Percentiles rank a stretch among this genome's conserved stretches.
Conservation (phyloP, 495 filamentous ascomycete genomes). For the Penicillium diatomitis region DNA sequence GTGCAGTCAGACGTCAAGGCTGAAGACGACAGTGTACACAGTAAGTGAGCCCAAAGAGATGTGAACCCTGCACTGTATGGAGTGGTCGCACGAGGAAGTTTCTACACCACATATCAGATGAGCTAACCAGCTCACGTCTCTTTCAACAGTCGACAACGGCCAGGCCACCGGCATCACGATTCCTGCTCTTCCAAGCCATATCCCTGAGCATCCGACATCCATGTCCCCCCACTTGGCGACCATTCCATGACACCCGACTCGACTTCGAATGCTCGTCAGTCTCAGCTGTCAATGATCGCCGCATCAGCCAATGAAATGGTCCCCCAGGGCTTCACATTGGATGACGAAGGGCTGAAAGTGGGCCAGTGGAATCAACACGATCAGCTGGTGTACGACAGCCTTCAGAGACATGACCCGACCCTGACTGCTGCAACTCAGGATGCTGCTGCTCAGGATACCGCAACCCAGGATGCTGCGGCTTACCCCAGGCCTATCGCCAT, state of each 20-base stretch:
- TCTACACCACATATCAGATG: no score
- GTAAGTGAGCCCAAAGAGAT: conserved; percentile 2
- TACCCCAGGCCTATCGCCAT: conserved; percentile 48
- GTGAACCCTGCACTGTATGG: neutral
- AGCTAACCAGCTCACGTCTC: no score
- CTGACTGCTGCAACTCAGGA: conserved; percentile 38
- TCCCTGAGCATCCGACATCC: conserved; percentile 26
- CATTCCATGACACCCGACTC: conserved; percentile 31
- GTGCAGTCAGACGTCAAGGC: conserved; percentile 24
- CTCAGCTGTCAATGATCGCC: conserved; percentile 40
- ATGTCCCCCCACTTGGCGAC: conserved; percentile 32
- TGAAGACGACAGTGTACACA: conserved; percentile 19
- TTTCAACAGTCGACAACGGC: conserved; percentile 11
- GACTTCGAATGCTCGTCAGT: conserved; percentile 34
- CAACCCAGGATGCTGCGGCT: conserved; percentile 34
- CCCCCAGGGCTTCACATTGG: conserved; percentile 33
- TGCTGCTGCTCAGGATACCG: conserved; percentile 26
- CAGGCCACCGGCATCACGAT: conserved; percentile 22
- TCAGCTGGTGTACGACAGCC: conserved; percentile 38
- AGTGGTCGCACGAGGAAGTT: no score
- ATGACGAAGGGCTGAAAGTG: conserved; percentile 32
- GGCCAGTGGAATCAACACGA: conserved; percentile 35
- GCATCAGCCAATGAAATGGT: conserved; percentile 43
- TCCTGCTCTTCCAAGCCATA: conserved; percentile 27
- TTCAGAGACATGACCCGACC: conserved; percentile 37